Conservation (phyloP, 257 asterid genomes). For the Rubia yunnanensis region DNA sequence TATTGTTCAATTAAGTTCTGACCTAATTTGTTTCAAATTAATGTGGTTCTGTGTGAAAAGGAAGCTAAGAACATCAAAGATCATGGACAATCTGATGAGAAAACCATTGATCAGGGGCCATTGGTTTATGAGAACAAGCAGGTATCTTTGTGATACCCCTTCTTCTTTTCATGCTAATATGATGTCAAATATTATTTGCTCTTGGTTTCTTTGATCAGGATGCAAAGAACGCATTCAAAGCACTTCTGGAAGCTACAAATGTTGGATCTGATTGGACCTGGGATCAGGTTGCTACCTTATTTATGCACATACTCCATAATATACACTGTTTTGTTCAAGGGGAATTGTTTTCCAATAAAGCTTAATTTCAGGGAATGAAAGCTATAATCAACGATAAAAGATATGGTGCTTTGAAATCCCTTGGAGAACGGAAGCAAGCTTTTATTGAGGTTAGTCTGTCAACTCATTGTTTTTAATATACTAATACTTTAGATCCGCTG, state of each 20-base stretch:
- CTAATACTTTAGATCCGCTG: conserved; percentile 4
- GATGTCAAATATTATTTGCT: conserved; percentile 7
- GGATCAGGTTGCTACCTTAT: conserved; percentile 63
- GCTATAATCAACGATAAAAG: conserved; percentile 74
- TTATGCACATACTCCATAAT: conserved; percentile 10
- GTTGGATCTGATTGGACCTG: conserved; percentile 88
- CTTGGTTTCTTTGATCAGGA: conserved; percentile 37
- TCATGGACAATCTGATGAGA: conserved; percentile 50
- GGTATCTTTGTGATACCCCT: conserved; percentile 30
- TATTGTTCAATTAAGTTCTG: neutral
- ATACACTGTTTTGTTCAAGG: conserved; percentile 10
- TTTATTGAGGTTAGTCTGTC: conserved; percentile 65
- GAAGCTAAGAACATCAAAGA: conserved; percentile 36
- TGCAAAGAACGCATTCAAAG: conserved; percentile 78
- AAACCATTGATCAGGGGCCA: conserved; percentile 45
- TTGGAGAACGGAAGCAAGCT: conserved; percentile 85
- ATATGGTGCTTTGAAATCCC: conserved; percentile 73
- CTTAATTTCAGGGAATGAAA: conserved; percentile 69
- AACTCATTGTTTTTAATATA: conserved; percentile 10
- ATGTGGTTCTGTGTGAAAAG: conserved; percentile 29
- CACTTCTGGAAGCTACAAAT: conserved; percentile 64
- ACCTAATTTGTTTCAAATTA: conserved; percentile 6
- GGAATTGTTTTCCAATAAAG: conserved; percentile 15
- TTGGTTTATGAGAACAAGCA: conserved; percentile 65
- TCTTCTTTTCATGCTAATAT: neutral